Conservation (phyloP, 2,329 filamentous ascomycete species). For the Diplodia sapinea region DNA sequence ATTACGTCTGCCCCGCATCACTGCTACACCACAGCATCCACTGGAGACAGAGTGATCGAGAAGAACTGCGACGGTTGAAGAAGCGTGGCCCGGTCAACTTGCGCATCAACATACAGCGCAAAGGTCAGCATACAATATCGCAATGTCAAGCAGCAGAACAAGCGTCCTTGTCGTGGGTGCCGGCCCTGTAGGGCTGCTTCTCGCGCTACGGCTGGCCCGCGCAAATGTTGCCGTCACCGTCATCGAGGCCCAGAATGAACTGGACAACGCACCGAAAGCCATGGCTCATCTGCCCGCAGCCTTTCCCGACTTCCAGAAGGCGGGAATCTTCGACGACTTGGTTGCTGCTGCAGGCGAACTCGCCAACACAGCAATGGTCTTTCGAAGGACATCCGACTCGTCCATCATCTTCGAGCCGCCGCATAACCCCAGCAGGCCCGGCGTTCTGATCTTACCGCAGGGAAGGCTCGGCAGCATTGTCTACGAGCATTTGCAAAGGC, state of each 20-base stretch:
- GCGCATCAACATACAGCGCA: neutral
- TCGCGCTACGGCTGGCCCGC: slow-evolving; percentile 48
- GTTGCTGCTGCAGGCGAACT: slow-evolving; percentile 36
- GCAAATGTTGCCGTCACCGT: slow-evolving; percentile 41
- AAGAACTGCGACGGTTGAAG: neutral
- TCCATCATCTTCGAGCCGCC: slow-evolving; percentile 39
- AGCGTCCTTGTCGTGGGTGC: slow-evolving; percentile 49
- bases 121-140: neutral
- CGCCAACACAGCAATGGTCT: slow-evolving; percentile 40
- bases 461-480: slow-evolving; percentile 42
- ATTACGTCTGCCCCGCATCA: neutral
- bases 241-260: slow-evolving; percentile 36
- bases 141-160: slow-evolving; percentile 7
- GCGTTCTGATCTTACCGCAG: slow-evolving; percentile 43
- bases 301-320: slow-evolving; percentile 48
- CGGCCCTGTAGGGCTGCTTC: slow-evolving; percentile 50
- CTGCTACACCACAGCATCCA: neutral
- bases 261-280: slow-evolving; percentile 45
- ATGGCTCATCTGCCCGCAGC: slow-evolving; percentile 50
- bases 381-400: slow-evolving; percentile 35
- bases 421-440: slow-evolving; percentile 32
- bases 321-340: slow-evolving; percentile 47
- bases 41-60: neutral
- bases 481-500: slow-evolving; percentile 35
- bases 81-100: neutral